A percentile compares a stretch with the other conserved stretches of the same genome.
Conservation (phyloP, 495 filamentous ascomycete genomes). For the Xylaria grammica region DNA sequence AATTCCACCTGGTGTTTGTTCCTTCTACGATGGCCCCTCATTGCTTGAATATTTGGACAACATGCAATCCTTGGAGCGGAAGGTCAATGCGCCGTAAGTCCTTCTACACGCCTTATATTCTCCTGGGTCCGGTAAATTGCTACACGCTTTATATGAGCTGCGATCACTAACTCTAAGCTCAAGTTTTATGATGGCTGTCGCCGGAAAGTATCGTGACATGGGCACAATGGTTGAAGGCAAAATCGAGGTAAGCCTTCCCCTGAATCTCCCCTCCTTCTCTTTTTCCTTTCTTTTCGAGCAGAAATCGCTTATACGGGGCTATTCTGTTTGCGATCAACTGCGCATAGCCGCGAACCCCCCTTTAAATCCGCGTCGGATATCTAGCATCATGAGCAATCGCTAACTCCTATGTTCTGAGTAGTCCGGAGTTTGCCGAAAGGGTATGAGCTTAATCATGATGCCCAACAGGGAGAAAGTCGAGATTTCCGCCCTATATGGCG, state of each 20-base stretch:
- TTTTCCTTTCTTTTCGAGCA: neutral
- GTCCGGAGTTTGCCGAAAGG: constrained; percentile 89
- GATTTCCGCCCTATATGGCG: constrained; percentile 86
- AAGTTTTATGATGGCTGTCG: constrained; percentile 95
- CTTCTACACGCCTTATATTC: neutral
- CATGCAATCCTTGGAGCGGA: constrained; percentile 92
- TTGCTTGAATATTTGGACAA: constrained; percentile 90
- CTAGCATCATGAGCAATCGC: neutral
- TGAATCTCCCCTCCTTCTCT: neutral
- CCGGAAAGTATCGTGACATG: constrained; percentile 95
- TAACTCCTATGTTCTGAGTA: constrained; percentile 10
- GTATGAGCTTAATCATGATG: constrained; percentile 85
- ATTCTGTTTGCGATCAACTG: neutral
- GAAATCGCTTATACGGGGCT: neutral
- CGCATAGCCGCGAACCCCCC: neutral
- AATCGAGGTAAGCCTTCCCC: constrained; percentile 62
- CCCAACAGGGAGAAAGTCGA: constrained; percentile 82
- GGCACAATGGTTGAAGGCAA: constrained; percentile 98
- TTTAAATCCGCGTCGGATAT: neutral
- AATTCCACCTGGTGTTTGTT: constrained; percentile 72
- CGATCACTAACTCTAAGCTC: constrained; percentile 6
- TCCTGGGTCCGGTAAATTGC: no score
- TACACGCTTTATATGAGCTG: neutral
- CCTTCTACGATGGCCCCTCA: constrained; percentile 92
- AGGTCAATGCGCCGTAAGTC: constrained; percentile 79